Evolutionary conservation across 371 early-diverging fungal species (phyloP), one percentile per base, ranked within the genome.

Genomic region (Mortierella sp.): DNA sequence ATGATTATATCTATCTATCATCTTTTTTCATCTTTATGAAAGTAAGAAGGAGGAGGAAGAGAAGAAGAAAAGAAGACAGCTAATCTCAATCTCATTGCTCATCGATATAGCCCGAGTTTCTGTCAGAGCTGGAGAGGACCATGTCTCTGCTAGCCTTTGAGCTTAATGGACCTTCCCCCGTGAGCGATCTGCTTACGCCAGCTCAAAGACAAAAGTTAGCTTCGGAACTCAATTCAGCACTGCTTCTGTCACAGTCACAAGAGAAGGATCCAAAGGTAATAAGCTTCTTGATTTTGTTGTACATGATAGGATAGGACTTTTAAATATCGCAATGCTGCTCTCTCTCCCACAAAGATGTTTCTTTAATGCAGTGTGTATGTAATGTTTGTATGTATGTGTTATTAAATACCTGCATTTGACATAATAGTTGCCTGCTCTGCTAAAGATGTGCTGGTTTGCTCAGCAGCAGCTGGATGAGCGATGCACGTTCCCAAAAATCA

Each of bases 121-220:
- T 98, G 32, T 90, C 94, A 58, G 98, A 99, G 77, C 85, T 98
- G 51, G 99, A 99, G 76, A 88, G 92, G 30, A 97, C 98, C 1
- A 98, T 99, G 98, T 94, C 97, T 0, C 84, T 98, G 66, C 84
- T 99, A 62, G 97, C 97, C 11, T 98, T 97, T 85, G 96, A 96
- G 47, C 87, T 92, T 63, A 89, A 87, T 18, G 54, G 70, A 26
- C 60, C 70, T 3, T 92, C 91, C 5, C 97, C 98, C 30, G 93
- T 97, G 14, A 90, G 90, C 6, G 94, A 95, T 66, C 84, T 98
- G 67, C 84, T 97, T 67, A 95, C 96, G 67, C 90, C 93, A 66
- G 85, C 90, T 10, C 98, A 99, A 77, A 85, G 97, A 57, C 97
- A 96, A 84, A 95, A 96, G 84, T 94, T 94, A 22, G 98, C 98